Conservation (phyloP, 176 grass and related monocot genomes). For the Tillandsia leiboldiana region DNA sequence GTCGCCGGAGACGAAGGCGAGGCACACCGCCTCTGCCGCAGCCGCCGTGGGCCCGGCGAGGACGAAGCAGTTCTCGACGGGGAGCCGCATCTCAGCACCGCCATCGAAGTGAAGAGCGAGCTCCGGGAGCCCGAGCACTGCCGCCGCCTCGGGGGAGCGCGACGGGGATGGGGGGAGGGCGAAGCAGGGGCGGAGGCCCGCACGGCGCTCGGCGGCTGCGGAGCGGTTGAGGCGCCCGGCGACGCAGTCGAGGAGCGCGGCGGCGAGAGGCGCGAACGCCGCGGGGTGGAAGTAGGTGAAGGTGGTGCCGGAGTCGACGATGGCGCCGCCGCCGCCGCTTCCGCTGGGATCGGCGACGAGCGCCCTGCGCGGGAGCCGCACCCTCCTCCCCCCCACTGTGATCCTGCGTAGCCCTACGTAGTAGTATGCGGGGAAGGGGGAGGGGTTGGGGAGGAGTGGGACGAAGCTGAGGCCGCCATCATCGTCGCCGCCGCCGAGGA, state of each 20-base stretch:
- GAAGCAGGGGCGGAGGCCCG: constrained; percentile 68
- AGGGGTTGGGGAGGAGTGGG: constrained; percentile 35
- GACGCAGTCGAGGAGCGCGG: constrained; percentile 27
- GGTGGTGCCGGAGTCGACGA: constrained; percentile 82
- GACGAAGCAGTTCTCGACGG: constrained; percentile 71
- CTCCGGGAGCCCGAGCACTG: constrained; percentile 47
- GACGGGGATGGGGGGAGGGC: constrained; percentile 21
- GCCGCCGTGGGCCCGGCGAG: not conserved
- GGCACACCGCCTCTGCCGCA: constrained; percentile 47
- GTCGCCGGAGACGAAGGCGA: constrained; percentile 49
- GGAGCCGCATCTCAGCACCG: constrained; percentile 51
- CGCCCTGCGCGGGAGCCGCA: constrained; percentile 31
- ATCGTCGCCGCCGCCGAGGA: constrained; percentile 32
- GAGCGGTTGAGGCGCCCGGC: constrained; percentile 49
- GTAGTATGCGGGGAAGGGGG: constrained; percentile 71
- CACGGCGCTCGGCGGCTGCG: constrained; percentile 23
- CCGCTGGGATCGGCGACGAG: constrained; percentile 24
- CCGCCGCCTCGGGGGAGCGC: not conserved
- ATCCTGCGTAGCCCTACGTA: constrained; percentile 43
- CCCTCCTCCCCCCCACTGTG: constrained; percentile 40
- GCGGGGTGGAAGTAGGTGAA: constrained; percentile 63
- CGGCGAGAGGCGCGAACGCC: constrained; percentile 36
- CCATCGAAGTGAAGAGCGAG: constrained; percentile 51
- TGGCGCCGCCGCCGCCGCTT: constrained; percentile 48
- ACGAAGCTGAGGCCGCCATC: constrained; percentile 28